A percentile compares a stretch with the other conserved stretches of the same genome.
Evolutionary conservation across 2,329 filamentous ascomycete genomes (phyloP).

Genomic region (Onygena corvina): DNA sequence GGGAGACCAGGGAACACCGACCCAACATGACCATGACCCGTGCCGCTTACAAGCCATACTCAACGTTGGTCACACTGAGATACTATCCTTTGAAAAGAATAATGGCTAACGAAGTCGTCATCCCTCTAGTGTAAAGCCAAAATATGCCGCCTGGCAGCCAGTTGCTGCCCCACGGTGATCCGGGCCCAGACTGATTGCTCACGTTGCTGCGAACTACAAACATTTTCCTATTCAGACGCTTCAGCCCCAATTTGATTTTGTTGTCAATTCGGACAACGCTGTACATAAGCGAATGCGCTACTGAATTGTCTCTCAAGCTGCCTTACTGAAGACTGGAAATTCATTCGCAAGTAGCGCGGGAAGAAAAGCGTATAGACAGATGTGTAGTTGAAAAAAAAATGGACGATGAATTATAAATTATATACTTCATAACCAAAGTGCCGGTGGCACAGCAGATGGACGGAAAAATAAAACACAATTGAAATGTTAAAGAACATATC

Average conservation of each 20-base stretch:
- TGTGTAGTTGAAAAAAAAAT: not conserved
- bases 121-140: conserved; percentile 24
- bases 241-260: conserved; percentile 1
- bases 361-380: not conserved
- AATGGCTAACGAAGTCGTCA: conserved; percentile 9
- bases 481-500: conserved; percentile 47
- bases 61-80: conserved; percentile 59
- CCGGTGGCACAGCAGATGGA: not conserved
- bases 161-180: conserved; percentile 23
- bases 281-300: not conserved
- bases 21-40: conserved; percentile 64
- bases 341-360: not conserved
- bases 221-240: not conserved
- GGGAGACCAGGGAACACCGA: conserved; percentile 62
- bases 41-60: conserved; percentile 84
- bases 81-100: conserved; percentile 1
- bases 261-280: not conserved
- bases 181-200: not conserved
- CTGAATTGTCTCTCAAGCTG: not conserved
- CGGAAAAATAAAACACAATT: not conserved
- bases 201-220: not conserved
- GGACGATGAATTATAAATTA: conserved; percentile 1
- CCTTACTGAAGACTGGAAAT: not conserved
- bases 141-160: conserved; percentile 25
- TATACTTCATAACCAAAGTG: not conserved